A percentile compares a stretch with the other conserved stretches of the same genome.
Evolutionary conservation across 169 alveolate species (phyloP).

Genomic region (Eimeria nieschulzi): DNA sequence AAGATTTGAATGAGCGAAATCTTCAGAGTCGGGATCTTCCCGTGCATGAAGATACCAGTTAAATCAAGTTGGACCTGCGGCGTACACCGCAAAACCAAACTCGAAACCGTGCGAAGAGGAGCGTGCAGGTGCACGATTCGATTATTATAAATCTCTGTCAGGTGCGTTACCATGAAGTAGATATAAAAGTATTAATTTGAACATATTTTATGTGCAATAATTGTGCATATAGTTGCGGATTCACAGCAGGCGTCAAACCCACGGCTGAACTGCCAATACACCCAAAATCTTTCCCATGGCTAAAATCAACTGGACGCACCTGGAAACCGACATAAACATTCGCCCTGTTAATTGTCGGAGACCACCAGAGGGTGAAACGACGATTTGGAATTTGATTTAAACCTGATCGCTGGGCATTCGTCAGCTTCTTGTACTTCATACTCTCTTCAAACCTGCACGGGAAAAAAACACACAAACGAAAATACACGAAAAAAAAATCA

Average conservation of each 20-base stretch:
- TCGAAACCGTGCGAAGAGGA: not conserved
- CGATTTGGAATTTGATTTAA: constrained; percentile 99
- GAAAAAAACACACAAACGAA: not conserved
- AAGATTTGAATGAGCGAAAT: constrained; percentile 99
- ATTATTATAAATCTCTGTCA: too few species aligned
- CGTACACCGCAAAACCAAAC: constrained; percentile 23
- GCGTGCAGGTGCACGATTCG: too few species aligned
- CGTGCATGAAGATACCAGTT: constrained; percentile 99
- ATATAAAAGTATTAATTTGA: too few species aligned
- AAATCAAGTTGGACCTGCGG: constrained; percentile 97
- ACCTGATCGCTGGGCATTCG: constrained; percentile 99
- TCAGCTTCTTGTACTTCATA: constrained; percentile 98
- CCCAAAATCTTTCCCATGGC: too few species aligned
- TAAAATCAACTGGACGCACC: constrained; percentile 34
- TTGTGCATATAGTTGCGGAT: too few species aligned
- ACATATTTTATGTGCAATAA: too few species aligned
- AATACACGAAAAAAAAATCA: not conserved
- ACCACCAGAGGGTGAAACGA: constrained; percentile 99
- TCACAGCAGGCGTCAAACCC: too few species aligned
- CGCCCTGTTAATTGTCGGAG: constrained; percentile 99
- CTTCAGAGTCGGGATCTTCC: constrained; percentile 99
- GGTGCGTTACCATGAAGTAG: too few species aligned
- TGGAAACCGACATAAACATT: constrained; percentile 99
- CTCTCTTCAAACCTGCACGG: constrained; percentile 97
- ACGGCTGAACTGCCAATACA: too few species aligned